Evolutionary conservation across 306 rosid genomes (phyloP), one percentile per base, ranked within the genome.

Genomic region (Pterocarpus macrocarpus): DNA sequence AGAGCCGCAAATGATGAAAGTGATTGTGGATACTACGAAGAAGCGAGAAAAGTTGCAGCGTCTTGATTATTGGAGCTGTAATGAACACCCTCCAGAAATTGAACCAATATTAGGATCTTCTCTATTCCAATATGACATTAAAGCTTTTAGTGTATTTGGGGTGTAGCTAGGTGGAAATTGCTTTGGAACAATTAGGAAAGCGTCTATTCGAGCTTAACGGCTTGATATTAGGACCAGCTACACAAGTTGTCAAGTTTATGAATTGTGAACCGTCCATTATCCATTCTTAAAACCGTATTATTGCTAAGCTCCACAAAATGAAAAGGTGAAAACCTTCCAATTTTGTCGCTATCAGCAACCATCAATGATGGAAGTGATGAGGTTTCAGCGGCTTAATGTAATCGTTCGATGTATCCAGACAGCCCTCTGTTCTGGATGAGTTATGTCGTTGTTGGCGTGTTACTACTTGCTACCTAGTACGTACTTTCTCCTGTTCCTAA

Each of bases 11-110:
- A 43, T 14, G 67, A 30, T 15, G 85, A 78, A 32, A 56, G 53
- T 52, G 43, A 74, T 56, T 73, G 8, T 77, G 82, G 49, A 55
- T 78, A 69, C 65, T 84, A 84, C 58, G 57, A 82, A 73, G 87
- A 89, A 84, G 85, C 76, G 22, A 78, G 49, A 16, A 89, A 87
- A 80, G 38, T 9, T 69, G 30, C 4, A 0, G 81, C 28, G 9
- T 87, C 87, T 47, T 86, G 84, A 91, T 73, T 34, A 55, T 2
- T 57, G n/a, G 9, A 34, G 11, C 16, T 78, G 72, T 74, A 33
- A 39, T 36, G 28, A 59, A 52, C 5, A 1, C 22, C 16, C 3
- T 75, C 16, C 55, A 28, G 13, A 66, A 58, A 22, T 8, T 43
- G 67, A 44, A 76, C 12, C 44, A 5, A 0, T 41, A 8, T 50